phyloP scores from a whole-genome alignment of 305 asterid genomes.

The Stenogyne calaminthoides region DNA sequence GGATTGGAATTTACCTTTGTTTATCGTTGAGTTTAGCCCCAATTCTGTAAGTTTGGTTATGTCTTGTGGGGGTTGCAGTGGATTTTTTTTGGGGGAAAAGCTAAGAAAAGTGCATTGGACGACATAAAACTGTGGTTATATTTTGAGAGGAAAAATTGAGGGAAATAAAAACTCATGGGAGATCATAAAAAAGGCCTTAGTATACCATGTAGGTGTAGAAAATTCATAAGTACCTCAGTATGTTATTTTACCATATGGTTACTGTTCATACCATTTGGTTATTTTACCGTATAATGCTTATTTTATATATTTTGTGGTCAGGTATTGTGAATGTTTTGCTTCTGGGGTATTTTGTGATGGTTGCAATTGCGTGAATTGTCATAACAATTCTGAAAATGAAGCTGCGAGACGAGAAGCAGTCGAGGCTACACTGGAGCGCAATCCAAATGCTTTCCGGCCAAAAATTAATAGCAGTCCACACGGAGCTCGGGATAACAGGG shows the following conservation, averaged over 20 bases:
- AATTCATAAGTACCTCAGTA: background rate
- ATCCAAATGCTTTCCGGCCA: constrained; percentile 96
- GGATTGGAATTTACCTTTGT: background rate
- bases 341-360: constrained; percentile 93
- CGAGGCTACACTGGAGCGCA: constrained; percentile 90
- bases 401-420: constrained; percentile 93
- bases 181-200: constrained; percentile 1
- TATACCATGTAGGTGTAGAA: background rate
- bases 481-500: constrained; percentile 82
- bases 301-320: constrained; percentile 39
- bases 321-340: constrained; percentile 98
- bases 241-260: background rate
- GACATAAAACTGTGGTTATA: background rate
- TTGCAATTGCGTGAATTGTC: constrained; percentile 91
- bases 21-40: background rate
- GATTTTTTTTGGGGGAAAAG: background rate
- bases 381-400: constrained; percentile 85
- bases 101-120: background rate
- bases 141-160: background rate
- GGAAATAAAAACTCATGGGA: background rate
- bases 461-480: constrained; percentile 96
- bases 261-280: constrained; percentile 11
- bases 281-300: constrained; percentile 20
- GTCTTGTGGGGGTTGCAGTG: background rate
- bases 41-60: background rate